Conservation (phyloP, 495 filamentous ascomycete species). For the Paragyromitra xinjiangensis region DNA sequence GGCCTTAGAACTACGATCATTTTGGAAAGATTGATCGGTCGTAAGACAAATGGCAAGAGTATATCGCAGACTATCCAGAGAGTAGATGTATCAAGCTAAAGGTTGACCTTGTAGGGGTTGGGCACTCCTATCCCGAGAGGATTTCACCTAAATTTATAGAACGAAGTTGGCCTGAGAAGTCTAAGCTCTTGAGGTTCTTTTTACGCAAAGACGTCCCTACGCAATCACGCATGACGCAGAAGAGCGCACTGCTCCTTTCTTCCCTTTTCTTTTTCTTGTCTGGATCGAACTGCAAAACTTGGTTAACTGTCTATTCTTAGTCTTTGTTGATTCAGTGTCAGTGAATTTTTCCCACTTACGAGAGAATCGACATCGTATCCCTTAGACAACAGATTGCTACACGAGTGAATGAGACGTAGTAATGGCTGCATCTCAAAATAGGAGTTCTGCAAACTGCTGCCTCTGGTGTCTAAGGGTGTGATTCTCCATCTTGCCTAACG, state of each 20-base stretch:
- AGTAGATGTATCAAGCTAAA: slow-evolving; percentile 8
- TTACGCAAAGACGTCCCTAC: not conserved
- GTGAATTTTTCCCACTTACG: not conserved
- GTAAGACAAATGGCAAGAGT: slow-evolving; percentile 1
- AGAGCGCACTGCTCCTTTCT: not conserved
- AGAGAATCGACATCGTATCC: slow-evolving; percentile 14
- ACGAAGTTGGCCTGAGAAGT: not conserved
- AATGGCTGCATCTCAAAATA: slow-evolving; percentile 17
- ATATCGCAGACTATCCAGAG: not conserved
- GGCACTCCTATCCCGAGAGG: not conserved
- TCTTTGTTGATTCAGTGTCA: not conserved
- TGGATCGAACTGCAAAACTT: not conserved
- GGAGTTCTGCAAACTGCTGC: slow-evolving; percentile 13
- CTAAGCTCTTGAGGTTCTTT: not conserved
- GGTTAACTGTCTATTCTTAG: slow-evolving; percentile 8
- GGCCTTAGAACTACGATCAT: slow-evolving; percentile 8
- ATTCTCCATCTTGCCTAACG: not conserved
- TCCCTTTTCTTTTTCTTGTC: slow-evolving; percentile 13
- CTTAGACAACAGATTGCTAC: not conserved
- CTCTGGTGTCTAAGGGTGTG: not conserved
- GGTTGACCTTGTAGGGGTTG: not conserved
- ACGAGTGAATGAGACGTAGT: slow-evolving; percentile 2
- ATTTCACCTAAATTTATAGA: slow-evolving; percentile 27
- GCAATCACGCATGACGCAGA: not conserved
- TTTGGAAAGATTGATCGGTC: not conserved